These are phyloP conservation scores for Plasmodium malariae DNA, from an alignment of 169 alveolate genomes.

Conservation along the genomic window DNA sequence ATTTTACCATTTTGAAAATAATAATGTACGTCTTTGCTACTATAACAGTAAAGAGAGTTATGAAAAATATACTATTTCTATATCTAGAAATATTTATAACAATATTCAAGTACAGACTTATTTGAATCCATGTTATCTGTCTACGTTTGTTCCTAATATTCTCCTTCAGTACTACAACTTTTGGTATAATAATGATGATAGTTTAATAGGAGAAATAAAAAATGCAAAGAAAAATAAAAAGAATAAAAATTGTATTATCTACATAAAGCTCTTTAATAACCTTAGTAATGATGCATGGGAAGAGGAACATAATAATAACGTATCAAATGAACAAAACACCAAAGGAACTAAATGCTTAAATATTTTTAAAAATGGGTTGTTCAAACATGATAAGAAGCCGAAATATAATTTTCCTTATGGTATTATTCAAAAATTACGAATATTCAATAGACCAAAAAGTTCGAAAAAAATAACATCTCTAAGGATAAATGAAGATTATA, in stretches of 20 bases:
- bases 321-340: neutral
- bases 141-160: slow-evolving; percentile 57
- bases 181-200: slow-evolving; percentile 50
- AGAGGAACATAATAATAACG: neutral
- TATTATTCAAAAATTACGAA: slow-evolving; percentile 48
- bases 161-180: slow-evolving; percentile 51
- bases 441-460: slow-evolving; percentile 15
- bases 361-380: slow-evolving; percentile 1
- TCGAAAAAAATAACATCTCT: slow-evolving; percentile 47
- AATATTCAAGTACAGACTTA: slow-evolving; percentile 67
- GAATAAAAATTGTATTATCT: slow-evolving; percentile 61
- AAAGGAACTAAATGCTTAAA: neutral
- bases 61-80: slow-evolving; percentile 43
- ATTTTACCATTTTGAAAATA: slow-evolving; percentile 75
- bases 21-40: slow-evolving; percentile 72
- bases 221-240: slow-evolving; percentile 48
- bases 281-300: neutral
- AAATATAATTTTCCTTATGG: slow-evolving; percentile 21
- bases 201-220: slow-evolving; percentile 70
- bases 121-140: slow-evolving; percentile 40
- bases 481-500: slow-evolving; percentile 49
- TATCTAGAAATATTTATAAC: slow-evolving; percentile 72
- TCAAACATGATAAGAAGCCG: neutral
- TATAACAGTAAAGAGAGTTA: slow-evolving; percentile 39
- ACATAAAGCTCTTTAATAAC: slow-evolving; percentile 35